Percentiles rank a stretch among this genome's conserved stretches.
phyloP scores from a whole-genome alignment of 2,329 filamentous ascomycete genomes.

The Lachnellula hyalina region DNA sequence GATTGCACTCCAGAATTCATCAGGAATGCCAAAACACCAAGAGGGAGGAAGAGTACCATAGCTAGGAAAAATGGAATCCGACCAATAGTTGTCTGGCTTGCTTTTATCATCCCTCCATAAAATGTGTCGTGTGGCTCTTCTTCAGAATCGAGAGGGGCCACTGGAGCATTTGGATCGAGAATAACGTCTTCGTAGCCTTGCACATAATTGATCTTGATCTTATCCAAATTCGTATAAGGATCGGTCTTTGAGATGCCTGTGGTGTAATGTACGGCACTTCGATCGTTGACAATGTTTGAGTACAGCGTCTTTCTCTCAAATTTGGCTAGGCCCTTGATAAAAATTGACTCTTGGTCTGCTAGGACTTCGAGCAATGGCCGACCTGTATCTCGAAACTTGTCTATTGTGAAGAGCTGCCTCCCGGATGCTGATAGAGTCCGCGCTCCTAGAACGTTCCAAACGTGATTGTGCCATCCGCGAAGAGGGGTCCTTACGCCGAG shows the following conservation, averaged over 20 bases:
- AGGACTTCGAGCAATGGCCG: constrained; percentile 74
- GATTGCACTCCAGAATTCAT: constrained; percentile 74
- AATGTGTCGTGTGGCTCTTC: constrained; percentile 22
- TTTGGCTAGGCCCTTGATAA: constrained; percentile 69
- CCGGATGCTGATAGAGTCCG: constrained; percentile 78
- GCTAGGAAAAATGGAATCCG: constrained; percentile 59
- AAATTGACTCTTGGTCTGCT: constrained; percentile 78
- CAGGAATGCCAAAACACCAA: constrained; percentile 67
- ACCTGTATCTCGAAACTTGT: constrained; percentile 78
- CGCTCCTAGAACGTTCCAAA: constrained; percentile 82
- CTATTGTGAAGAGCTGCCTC: constrained; percentile 80
- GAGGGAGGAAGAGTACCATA: constrained; percentile 65
- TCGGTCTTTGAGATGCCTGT: constrained; percentile 72
- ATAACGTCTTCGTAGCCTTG: constrained; percentile 70
- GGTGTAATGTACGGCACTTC: constrained; percentile 77
- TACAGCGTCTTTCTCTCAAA: constrained; percentile 79
- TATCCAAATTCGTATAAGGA: constrained; percentile 65
- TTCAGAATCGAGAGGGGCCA: constrained; percentile 40
- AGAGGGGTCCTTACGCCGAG: constrained; percentile 69
- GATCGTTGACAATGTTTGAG: constrained; percentile 82
- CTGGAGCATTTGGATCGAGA: constrained; percentile 61
- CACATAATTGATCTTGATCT: constrained; percentile 67
- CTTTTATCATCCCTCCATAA: constrained; percentile 22
- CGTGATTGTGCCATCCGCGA: constrained; percentile 57
- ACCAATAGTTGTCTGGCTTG: constrained; percentile 30